Conservation (phyloP, 1,284 basidiomycete species). For the Mycosarcoma maydis region DNA sequence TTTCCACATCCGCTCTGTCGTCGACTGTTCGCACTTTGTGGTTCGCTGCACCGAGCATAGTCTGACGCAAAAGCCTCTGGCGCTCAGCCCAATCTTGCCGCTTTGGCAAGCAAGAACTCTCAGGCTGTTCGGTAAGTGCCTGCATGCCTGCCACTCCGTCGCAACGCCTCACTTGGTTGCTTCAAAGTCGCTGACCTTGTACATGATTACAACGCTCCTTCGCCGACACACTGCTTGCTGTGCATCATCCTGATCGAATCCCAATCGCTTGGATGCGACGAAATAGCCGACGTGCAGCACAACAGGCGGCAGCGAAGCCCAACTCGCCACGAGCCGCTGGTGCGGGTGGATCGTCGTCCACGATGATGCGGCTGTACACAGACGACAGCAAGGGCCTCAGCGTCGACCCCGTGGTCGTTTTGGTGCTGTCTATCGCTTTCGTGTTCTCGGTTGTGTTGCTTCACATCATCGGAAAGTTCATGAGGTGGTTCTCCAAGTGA, state of each 20-base stretch:
- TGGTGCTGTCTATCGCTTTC: conserved; percentile 95
- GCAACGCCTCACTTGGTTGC: too few relatives aligned
- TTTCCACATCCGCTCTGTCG: not conserved
- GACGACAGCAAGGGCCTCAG: conserved; percentile 90
- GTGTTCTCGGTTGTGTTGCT: conserved; percentile 99
- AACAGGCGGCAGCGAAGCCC: conserved; percentile 77
- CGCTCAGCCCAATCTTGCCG: conserved; percentile 53
- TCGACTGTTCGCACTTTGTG: not conserved
- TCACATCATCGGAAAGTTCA: conserved; percentile 94
- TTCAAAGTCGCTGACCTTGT: too few relatives aligned
- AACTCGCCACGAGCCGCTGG: conserved; percentile 91
- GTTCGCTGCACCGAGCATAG: not conserved
- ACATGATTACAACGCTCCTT: too few relatives aligned
- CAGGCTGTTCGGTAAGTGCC: conserved; percentile 40
- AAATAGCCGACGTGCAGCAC: conserved; percentile 74
- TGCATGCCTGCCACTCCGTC: not conserved
- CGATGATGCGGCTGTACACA: conserved; percentile 98
- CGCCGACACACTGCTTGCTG: not conserved
- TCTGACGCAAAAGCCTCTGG: conserved; percentile 49
- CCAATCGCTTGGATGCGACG: not conserved
- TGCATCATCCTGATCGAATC: not conserved
- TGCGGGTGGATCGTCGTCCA: conserved; percentile 93
- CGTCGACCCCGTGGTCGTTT: conserved; percentile 98
- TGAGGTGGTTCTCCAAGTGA: conserved; percentile 86
- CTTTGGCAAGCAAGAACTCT: conserved; percentile 52